Conservation (phyloP, 306 rosid genomes). For the Sesbania bispinosa region DNA sequence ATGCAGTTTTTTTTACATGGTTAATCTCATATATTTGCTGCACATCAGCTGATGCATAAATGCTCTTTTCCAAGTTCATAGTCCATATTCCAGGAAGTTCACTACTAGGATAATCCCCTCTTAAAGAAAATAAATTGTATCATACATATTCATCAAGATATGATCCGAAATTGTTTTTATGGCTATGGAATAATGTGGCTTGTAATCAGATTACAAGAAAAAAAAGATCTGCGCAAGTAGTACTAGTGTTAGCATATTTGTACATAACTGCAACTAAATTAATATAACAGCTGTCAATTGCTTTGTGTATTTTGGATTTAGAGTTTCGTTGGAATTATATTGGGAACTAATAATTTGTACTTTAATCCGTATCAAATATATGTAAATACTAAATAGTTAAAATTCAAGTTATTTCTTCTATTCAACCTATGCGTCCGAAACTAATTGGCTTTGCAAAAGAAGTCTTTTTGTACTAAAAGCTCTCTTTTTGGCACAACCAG, state of each 20-base stretch:
- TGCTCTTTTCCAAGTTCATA: background rate
- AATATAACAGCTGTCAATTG: constrained; percentile 22
- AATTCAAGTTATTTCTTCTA: background rate
- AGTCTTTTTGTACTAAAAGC: constrained; percentile 2
- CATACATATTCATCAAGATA: too few relatives aligned
- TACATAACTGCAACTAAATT: background rate
- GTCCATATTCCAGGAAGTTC: background rate
- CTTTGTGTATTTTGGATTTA: constrained; percentile 37
- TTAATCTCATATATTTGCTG: background rate
- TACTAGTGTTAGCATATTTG: background rate
- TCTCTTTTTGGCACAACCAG: constrained; percentile 10
- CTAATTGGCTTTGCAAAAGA: constrained; percentile 17
- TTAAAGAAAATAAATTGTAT: too few relatives aligned
- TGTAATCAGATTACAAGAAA: too few relatives aligned
- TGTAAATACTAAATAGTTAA: background rate
- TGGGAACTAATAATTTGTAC: background rate
- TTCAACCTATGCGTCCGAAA: background rate
- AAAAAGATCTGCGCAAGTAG: background rate
- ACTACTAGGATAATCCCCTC: too few relatives aligned
- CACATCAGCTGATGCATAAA: background rate
- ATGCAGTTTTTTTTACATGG: background rate
- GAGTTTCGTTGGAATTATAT: background rate
- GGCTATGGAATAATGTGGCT: background rate
- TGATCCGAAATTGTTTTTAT: too few relatives aligned
- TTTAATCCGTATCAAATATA: background rate